Base-by-base conservation (phyloP, 2,329 filamentous ascomycete genomes). In the Neofusicoccum sp. region DNA sequence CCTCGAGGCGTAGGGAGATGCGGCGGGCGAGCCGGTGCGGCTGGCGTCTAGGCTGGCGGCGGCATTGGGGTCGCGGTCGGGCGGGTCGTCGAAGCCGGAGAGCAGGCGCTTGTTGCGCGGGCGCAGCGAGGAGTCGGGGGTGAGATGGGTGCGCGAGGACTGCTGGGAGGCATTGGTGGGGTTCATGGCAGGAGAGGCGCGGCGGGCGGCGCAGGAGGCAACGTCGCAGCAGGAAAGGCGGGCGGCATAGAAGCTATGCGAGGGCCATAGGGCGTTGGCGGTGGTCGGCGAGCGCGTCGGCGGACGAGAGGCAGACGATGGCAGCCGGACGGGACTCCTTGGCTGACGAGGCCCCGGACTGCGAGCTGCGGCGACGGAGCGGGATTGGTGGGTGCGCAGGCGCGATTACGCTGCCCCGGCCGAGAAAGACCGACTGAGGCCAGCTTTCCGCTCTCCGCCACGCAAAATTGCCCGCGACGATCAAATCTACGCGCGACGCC, bases 31-130 rank as follows among this genome's bases (percentile, higher is more conserved):
- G 51, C 67, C 68, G 47, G 73, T 69, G 66, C 71, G 41, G 28
- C 51, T 56, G 51, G 14, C 51, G 4, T 61, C 51, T 45, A 61
- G 26, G 14, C 38, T 51, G 9, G n/a, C n/a, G 24, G 16, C 31
- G 36, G 30, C 43, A 38, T 41, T 45, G 24, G 40, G 31, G 51
- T 58, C 53, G 43, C 43, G 34, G 28, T 40, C 57, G 43, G 16
- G 33, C 24, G 76, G 74, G 61, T 80, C 78, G 65, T 79, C 77
- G 26, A 81, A 65, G 20, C 72, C 74, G 11, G 79, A 81, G 54
- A 82, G 79, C 65, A 82, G 67, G 62, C 79, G 74, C 40, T 76
- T 73, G 38, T 73, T 76, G 41, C 80, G 74, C 26, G 80, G 79
- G 63, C 80, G 75, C 58, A 82, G 69, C 33, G 77, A 76, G 60